Evolutionary conservation across 352 stramenopile species (phyloP).

Genomic region (Phytopythium kandeliae): DNA sequence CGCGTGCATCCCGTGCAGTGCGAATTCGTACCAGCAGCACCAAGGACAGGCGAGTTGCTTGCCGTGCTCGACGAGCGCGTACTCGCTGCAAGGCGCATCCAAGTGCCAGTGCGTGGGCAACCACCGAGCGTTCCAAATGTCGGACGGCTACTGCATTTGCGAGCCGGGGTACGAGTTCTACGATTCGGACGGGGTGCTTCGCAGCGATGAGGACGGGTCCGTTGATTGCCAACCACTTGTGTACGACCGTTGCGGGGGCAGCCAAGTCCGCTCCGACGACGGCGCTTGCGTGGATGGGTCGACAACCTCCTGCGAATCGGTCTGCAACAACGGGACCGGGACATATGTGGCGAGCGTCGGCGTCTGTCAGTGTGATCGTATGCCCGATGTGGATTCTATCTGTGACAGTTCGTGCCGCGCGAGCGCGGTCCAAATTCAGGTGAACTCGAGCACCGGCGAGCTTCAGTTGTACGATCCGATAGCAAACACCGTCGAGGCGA

Average conservation of each 20-base stretch:
- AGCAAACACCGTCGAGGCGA: conserved; percentile 16
- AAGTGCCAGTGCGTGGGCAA: conserved; percentile 82
- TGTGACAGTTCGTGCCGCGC: conserved; percentile 79
- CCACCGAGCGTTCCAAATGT: conserved; percentile 89
- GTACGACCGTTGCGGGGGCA: conserved; percentile 74
- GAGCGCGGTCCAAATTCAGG: conserved; percentile 38
- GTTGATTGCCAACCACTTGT: conserved; percentile 91
- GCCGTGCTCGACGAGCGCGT: conserved; percentile 84
- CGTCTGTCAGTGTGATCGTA: conserved; percentile 82
- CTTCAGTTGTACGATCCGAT: conserved; percentile 63
- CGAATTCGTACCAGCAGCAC: conserved; percentile 76
- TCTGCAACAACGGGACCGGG: conserved; percentile 65
- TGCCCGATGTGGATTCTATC: conserved; percentile 62
- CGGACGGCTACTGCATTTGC: conserved; percentile 89
- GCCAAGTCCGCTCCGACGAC: conserved; percentile 67
- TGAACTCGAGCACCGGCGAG: conserved; percentile 45
- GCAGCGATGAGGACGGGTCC: conserved; percentile 77
- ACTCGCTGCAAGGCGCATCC: conserved; percentile 36
- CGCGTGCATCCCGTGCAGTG: conserved; percentile 58
- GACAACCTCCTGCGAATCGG: conserved; percentile 37
- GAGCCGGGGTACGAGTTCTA: conserved; percentile 90
- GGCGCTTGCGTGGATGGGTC: conserved; percentile 57
- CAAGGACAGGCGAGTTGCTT: conserved; percentile 67
- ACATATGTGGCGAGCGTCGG: conserved; percentile 73
- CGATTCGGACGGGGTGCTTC: conserved; percentile 76